phyloP scores from a whole-genome alignment of 139 green algal genomes.

The Coccomyxa sp. region DNA sequence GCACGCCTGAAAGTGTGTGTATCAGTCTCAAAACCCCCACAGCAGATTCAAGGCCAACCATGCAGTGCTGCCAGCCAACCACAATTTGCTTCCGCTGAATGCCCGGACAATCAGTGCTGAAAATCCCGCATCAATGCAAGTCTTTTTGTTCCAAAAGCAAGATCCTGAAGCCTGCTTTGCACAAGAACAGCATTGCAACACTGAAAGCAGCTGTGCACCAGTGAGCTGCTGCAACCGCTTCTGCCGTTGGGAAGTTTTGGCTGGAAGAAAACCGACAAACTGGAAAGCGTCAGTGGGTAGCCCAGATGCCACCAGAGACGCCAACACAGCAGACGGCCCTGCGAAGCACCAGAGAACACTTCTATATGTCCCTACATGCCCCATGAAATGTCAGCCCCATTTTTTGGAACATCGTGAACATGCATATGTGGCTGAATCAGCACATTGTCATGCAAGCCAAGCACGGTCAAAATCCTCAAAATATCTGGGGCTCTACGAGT shows the following conservation, averaged over 20 bases:
- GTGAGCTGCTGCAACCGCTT: conserved; percentile 33
- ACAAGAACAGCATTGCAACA: neutral
- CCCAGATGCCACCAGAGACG: conserved; percentile 72
- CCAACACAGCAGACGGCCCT: conserved; percentile 70
- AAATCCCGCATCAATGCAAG: neutral
- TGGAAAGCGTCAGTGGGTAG: conserved; percentile 62
- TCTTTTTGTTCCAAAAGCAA: neutral
- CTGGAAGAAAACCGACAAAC: conserved; percentile 80
- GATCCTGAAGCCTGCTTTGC: neutral
- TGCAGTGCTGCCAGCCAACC: neutral
- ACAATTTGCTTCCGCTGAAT: neutral
- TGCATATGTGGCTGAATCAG: neutral
- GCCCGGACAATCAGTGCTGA: neutral
- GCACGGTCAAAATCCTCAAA: no score
- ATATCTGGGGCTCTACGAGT: no score
- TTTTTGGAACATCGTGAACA: neutral
- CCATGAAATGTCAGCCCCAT: neutral
- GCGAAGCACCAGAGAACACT: conserved; percentile 4
- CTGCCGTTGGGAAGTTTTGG: conserved; percentile 49
- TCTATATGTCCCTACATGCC: neutral
- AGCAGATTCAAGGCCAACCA: neutral
- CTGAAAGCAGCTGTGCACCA: neutral
- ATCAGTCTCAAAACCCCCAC: no score
- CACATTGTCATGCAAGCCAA: neutral
- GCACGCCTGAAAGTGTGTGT: conserved; percentile 4